These are phyloP conservation scores for Allium cepa DNA, from an alignment of 106 monocot genomes.

Conservation along the genomic window DNA sequence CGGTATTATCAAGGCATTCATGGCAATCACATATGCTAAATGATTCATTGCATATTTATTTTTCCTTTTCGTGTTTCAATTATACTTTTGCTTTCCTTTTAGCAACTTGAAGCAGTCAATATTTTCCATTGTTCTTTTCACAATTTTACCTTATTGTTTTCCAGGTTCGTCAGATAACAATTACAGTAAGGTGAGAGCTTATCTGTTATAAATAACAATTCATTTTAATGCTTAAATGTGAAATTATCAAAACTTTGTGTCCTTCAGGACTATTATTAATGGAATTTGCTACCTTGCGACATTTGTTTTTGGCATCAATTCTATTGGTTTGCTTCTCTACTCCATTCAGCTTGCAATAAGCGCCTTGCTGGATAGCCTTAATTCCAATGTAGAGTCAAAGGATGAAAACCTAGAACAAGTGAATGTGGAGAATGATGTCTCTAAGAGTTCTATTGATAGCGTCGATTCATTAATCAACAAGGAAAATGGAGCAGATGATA, in stretches of 20 bases:
- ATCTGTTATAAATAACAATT: no score
- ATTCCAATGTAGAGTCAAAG: constrained; percentile 11
- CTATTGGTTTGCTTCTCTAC: constrained; percentile 76
- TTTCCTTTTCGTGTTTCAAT: no score
- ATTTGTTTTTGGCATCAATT: constrained; percentile 85
- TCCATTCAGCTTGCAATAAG: constrained; percentile 64
- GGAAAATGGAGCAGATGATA: constrained; percentile 28
- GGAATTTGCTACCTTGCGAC: constrained; percentile 96
- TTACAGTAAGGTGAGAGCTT: constrained; percentile 68
- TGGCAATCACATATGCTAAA: no score
- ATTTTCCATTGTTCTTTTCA: not conserved
- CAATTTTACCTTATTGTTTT: constrained; percentile 5
- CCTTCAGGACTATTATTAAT: constrained; percentile 78
- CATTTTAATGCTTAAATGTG: no score
- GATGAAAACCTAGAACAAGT: constrained; percentile 12
- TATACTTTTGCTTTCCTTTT: no score
- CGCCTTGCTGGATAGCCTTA: constrained; percentile 34
- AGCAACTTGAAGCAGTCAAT: no score
- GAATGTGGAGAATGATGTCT: constrained; percentile 13
- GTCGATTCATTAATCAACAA: constrained; percentile 20
- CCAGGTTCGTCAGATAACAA: constrained; percentile 89
- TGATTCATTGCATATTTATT: no score
- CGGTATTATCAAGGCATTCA: no score
- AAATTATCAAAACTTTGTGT: not conserved
- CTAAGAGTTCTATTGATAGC: constrained; percentile 9